phyloP scores from a whole-genome alignment of 345 rosid genomes.

The Brassica juncea region DNA sequence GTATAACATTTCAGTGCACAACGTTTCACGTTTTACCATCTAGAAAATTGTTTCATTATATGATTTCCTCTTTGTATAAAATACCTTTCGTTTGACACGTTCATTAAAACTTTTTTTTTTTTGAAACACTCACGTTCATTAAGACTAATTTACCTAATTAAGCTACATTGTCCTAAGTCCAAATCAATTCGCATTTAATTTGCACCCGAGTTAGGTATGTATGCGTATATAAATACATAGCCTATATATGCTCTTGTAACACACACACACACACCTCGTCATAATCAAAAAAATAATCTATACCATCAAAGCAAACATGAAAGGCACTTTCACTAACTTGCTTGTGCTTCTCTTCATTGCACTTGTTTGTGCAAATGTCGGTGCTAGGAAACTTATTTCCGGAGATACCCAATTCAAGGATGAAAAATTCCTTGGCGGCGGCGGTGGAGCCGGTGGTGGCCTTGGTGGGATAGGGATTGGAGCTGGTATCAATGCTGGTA shows the following conservation, averaged over 20 bases:
- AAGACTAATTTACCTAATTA: neutral
- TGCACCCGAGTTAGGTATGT: conserved; percentile 19
- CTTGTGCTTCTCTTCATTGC: conserved; percentile 37
- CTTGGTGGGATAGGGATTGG: conserved; percentile 37
- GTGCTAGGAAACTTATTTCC: conserved; percentile 50
- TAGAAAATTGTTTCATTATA: conserved; percentile 2
- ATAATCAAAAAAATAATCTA: conserved; percentile 22
- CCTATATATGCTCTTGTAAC: conserved; percentile 22
- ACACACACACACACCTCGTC: conserved; percentile 7
- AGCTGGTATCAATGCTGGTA: conserved; percentile 33
- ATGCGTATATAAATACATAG: conserved; percentile 13
- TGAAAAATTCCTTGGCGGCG: conserved; percentile 32
- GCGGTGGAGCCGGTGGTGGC: conserved; percentile 26
- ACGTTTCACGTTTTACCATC: conserved; percentile 6
- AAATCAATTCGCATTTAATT: conserved; percentile 16
- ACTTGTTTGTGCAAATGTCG: conserved; percentile 35
- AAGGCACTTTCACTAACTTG: conserved; percentile 8
- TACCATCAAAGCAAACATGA: conserved; percentile 34
- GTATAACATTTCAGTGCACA: neutral
- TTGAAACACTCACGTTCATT: neutral
- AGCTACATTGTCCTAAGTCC: conserved; percentile 4
- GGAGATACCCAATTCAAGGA: conserved; percentile 37
- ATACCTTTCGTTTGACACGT: conserved; percentile 16
- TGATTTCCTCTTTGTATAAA: neutral
- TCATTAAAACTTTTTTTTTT: neutral